Evolutionary conservation across 2,329 filamentous ascomycete species (phyloP).

Genomic region (Cladosporium sphaerospermum): DNA sequence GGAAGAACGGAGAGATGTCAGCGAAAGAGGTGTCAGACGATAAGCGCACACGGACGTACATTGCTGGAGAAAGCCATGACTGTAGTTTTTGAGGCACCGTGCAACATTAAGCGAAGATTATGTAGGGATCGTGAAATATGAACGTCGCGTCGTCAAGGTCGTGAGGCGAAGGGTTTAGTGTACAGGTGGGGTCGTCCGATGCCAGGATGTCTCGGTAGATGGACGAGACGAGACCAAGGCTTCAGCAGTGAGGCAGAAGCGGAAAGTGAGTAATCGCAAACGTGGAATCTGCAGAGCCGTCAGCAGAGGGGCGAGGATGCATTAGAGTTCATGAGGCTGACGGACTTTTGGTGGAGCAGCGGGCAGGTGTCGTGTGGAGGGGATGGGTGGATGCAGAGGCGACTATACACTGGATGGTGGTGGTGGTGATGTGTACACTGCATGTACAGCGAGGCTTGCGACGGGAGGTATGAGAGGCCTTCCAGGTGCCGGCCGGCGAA

Average conservation of each 20-base stretch:
- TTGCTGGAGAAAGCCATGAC: slow-evolving; percentile 20
- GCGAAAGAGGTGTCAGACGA: not conserved
- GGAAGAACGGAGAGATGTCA: not conserved
- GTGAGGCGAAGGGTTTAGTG: slow-evolving; percentile 10
- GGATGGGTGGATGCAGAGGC: not conserved
- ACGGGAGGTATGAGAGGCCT: not conserved
- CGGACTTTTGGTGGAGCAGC: slow-evolving; percentile 10
- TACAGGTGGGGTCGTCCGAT: slow-evolving; percentile 1
- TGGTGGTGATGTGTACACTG: slow-evolving; percentile 1
- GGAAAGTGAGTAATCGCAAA: not conserved
- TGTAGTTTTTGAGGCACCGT: slow-evolving; percentile 19
- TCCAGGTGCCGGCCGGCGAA: not conserved
- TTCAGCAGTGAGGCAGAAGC: too few species aligned
- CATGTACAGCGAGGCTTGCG: slow-evolving; percentile 3
- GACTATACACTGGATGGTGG: slow-evolving; percentile 4
- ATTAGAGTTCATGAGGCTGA: slow-evolving; percentile 3
- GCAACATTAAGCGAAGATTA: slow-evolving; percentile 25
- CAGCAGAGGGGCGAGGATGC: not conserved
- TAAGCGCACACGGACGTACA: slow-evolving; percentile 7
- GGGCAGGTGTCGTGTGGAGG: not conserved
- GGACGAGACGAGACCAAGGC: too few species aligned
- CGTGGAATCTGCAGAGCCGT: not conserved
- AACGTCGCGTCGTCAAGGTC: slow-evolving; percentile 18
- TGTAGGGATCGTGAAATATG: slow-evolving; percentile 21
- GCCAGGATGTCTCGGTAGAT: not conserved